phyloP scores from a whole-genome alignment of 2,329 filamentous ascomycete species.

The Cladosporium halotolerans region DNA sequence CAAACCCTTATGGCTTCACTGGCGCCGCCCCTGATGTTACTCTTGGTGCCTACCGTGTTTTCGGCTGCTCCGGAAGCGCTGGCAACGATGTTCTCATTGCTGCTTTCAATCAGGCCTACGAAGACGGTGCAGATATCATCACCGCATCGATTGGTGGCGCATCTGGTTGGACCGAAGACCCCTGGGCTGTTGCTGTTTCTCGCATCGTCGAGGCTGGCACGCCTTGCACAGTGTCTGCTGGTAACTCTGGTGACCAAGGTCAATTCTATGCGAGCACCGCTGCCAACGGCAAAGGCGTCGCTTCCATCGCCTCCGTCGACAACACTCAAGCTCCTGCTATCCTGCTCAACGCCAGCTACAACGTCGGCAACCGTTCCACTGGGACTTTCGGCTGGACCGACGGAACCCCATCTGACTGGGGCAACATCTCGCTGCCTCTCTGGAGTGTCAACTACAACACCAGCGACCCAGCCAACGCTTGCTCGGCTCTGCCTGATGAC shows the following conservation, averaged over 20 bases:
- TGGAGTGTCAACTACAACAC: conserved; percentile 45
- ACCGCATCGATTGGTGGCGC: conserved; percentile 31
- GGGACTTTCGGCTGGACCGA: conserved; percentile 33
- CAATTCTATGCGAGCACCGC: conserved; percentile 43
- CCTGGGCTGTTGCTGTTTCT: conserved; percentile 37
- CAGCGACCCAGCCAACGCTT: conserved; percentile 45
- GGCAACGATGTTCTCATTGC: conserved; percentile 53
- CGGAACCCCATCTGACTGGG: conserved; percentile 32
- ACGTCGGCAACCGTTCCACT: conserved; percentile 23
- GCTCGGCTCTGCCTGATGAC: conserved; percentile 45
- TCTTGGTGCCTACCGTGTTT: conserved; percentile 52
- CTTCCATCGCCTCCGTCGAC: conserved; percentile 42
- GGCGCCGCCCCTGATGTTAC: conserved; percentile 53
- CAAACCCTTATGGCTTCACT: conserved; percentile 48
- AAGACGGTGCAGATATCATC: conserved; percentile 41
- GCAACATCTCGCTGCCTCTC: conserved; percentile 26
- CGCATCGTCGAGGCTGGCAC: conserved; percentile 43
- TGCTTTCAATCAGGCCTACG: conserved; percentile 54
- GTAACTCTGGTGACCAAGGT: conserved; percentile 46
- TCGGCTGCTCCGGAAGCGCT: conserved; percentile 49
- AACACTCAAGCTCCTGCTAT: conserved; percentile 31
- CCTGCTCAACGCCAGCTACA: conserved; percentile 31
- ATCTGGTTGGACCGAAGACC: conserved; percentile 31
- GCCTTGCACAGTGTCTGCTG: conserved; percentile 46
- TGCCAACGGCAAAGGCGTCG: conserved; percentile 38